Base-by-base conservation (phyloP, 768 basidiomycete genomes). In the Filobasidium wieringae region DNA sequence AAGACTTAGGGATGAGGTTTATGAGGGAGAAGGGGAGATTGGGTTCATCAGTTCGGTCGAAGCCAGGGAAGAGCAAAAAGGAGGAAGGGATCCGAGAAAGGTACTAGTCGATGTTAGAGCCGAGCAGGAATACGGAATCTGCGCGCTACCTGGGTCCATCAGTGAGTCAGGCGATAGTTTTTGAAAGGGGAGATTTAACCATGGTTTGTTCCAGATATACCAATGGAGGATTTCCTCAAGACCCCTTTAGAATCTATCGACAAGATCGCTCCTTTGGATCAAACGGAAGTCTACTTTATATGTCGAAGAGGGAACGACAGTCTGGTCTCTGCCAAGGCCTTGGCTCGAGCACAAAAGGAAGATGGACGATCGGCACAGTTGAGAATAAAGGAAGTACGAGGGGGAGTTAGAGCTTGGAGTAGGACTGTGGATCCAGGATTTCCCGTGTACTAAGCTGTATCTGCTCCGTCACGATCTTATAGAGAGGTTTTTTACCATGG, bases 301-400 rank as follows among this genome's bases (percentile, higher is more conserved):
- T 97, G 92, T 73, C 80, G 88, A 30, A 77, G 89, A 22, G 92
- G 93, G 4, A 97, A 96, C 67, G 93, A 96, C 71, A 93, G 89
- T 0, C 87, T 89, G 70, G 80, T 88, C 19, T 93, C 91, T 30
- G 90, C 83, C 0, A 77, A 82, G 33, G 82, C 83, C 5, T 66
- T 88, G 19, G 53, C 61, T 27, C 34, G 49, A 4, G 55, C 55
- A 29, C 41, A 65, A 72, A 17, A 76, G 74, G 7, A 65, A 68
- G 49, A 65, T 60, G 22, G 71, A 66, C 45, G n/a, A 62, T 11
- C 39, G 51, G 7, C 59, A 40, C 27, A 29, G 7, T 32, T 40
- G 19, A 27, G 45, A 51, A 57, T 72, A 7, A 52, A 59, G 36
- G 68, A 93, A 72, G 78, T 92, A 4, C 76, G 87, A 7, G 91